phyloP scores from a whole-genome alignment of 116 monocot genomes.

The Cymodocea nodosa region DNA sequence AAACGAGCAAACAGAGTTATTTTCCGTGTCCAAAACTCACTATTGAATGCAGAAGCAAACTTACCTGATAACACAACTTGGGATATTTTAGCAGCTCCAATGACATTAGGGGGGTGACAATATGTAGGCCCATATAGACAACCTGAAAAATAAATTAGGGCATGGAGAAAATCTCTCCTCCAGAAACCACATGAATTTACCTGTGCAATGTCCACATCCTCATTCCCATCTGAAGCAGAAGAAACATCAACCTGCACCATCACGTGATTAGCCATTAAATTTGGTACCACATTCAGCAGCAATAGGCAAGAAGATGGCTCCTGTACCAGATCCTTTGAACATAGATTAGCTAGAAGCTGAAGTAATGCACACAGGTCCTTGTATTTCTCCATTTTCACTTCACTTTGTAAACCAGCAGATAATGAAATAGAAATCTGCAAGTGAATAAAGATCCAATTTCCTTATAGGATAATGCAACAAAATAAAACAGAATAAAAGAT shows the following conservation, averaged over 20 bases:
- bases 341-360: slow-evolving; percentile 84
- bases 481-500: neutral
- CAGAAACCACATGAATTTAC: slow-evolving; percentile 12
- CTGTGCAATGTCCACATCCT: slow-evolving; percentile 62
- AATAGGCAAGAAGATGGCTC: neutral
- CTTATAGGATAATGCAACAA: neutral
- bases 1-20: slow-evolving; percentile 1
- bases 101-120: slow-evolving; percentile 76
- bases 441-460: neutral
- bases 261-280: neutral
- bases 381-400: slow-evolving; percentile 72
- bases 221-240: slow-evolving; percentile 30
- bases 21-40: neutral
- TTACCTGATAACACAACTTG: slow-evolving; percentile 73
- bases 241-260: slow-evolving; percentile 79
- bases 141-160: slow-evolving; percentile 32
- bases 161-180: neutral
- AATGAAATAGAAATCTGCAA: slow-evolving; percentile 55
- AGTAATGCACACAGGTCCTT: slow-evolving; percentile 95
- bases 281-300: neutral
- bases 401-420: slow-evolving; percentile 51
- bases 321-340: slow-evolving; percentile 86
- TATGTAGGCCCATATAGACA: slow-evolving; percentile 75
- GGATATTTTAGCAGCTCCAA: slow-evolving; percentile 86
- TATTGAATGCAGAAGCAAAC: slow-evolving; percentile 8